Base-by-base conservation (phyloP, 2,329 filamentous ascomycete genomes). In the Aspergillus sp. region DNA sequence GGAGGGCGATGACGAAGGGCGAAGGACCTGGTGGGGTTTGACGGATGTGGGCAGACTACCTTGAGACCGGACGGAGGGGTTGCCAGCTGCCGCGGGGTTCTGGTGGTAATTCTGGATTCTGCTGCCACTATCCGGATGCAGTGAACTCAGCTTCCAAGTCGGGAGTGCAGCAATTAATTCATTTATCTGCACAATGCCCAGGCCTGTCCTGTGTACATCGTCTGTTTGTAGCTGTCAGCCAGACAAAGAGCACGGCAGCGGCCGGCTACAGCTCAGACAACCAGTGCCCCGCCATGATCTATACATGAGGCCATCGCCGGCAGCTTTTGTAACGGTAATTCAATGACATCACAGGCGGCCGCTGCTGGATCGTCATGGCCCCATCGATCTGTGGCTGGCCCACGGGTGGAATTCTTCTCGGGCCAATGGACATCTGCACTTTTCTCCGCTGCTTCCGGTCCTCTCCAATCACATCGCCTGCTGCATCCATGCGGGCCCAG, bases 351-450 rank as follows among this genome's bases (percentile, higher is more conserved):
- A 48, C 18, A 55, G 34, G 42, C 56, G 56, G 53, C 60, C 58
- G 60, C 57, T 62, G 57, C 56, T 62, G 57, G 65, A 68, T 71
- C 69, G 65, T 71, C 68, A 71, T 71, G 64, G 63, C 66, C 65
- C 66, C 66, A 69, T 62, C 66, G 65, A 69, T 71, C 68, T 66
- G 43, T 64, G 56, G 58, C 63, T 62, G 53, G 58, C 61, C 67
- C 68, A 66, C 58, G 68, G 66, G 57, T 53, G 53, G 48, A 62
- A 66, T 55, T 53, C 47, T 44, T 32, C 38, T 57, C 52, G 30
- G 39, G 39, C 67, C 66, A 70, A 70, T 70, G n/a, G 53, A 3
- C 30, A 11, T 11, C 17, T 36, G 24, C 38, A 15, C 15, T 22
- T 24, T 48, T 56, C 36, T 58, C 59, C 55, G 55, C 56, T 57